These are phyloP conservation scores for Phytophthora idaei DNA, from an alignment of 352 stramenopile genomes.

Conservation along the genomic window DNA sequence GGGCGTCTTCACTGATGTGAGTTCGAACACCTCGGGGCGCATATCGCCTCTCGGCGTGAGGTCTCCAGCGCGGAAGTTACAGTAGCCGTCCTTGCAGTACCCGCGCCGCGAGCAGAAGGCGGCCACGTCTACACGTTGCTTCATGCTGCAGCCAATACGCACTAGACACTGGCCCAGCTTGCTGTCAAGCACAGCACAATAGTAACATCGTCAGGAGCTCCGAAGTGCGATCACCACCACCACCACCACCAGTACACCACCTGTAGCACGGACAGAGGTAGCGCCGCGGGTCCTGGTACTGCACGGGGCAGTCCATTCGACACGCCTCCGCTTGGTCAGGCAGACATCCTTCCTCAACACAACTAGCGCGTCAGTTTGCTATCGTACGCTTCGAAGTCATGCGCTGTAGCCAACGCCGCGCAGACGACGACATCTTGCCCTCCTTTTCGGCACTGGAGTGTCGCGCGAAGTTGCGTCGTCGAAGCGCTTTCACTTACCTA, in stretches of 20 bases:
- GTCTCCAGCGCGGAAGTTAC: conserved; percentile 62
- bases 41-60: conserved; percentile 58
- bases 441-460: conserved; percentile 19
- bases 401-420: background rate
- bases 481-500: conserved; percentile 20
- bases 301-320: conserved; percentile 49
- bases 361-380: conserved; percentile 4
- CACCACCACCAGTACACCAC: conserved; percentile 24
- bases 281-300: conserved; percentile 62
- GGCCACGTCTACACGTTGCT: conserved; percentile 67
- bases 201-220: conserved; percentile 13
- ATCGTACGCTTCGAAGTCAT: background rate
- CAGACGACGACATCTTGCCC: conserved; percentile 5
- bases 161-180: conserved; percentile 73
- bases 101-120: conserved; percentile 72
- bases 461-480: conserved; percentile 6
- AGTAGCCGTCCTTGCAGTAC: conserved; percentile 86
- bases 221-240: conserved; percentile 1
- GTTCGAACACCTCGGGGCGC: conserved; percentile 63
- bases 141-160: conserved; percentile 64
- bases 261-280: conserved; percentile 81
- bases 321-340: conserved; percentile 53
- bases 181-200: conserved; percentile 33
- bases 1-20: conserved; percentile 57
- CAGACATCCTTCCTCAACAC: conserved; percentile 44